Evolutionary conservation across 2,329 filamentous ascomycete genomes (phyloP), one percentile per base, ranked within the genome.

Genomic region (Diaporthe ilicicola): DNA sequence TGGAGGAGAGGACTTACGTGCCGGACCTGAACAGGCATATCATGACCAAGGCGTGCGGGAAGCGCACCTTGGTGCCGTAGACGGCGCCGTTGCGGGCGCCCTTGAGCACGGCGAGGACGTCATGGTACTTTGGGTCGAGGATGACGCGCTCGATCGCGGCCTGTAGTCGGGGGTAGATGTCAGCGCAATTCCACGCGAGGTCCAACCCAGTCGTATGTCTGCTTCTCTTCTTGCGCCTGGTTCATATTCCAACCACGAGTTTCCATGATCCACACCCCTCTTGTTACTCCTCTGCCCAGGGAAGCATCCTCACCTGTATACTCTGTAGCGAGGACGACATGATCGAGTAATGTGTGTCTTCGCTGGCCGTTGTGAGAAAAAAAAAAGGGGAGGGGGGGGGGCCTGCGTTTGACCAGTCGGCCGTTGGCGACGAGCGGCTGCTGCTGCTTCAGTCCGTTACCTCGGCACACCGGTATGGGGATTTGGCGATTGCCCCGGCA

Each of bases 21-120:
- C 95, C 96, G 12, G 92, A 94, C 76, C 96, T 93, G 86, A 99
- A 99, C 76, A 99, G 90, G 76, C 98, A 93, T 75, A 98, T 94
- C 95, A 99, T 99, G 65, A 99, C 96, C 76, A 99, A 88, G 73
- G 96, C 96, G 84, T 99, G 96, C 74, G 96, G 96, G 84, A 99
- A 98, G 74, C 96, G 95, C 82, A 99, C 94, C 89, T 98, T 98
- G 77, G 93, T 91, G 73, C 96, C 96, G 84, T 99, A 99, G 74
- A 99, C 94, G 75, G 95, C 91, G 81, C 96, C 96, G 90, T 98
- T 99, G 83, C 96, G 94, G 75, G 96, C 93, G 77, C 91, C 94
- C 88, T 99, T 99, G 81, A 97, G 81, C 75, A 99, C 87, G 70
- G 93, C 90, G 73, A 99, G 89, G 69, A 94, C 81, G 77, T 96